Percentiles rank a stretch among this genome's conserved stretches.
Conservation (phyloP, 2,329 filamentous ascomycete species). For the Xylaria digitata region DNA sequence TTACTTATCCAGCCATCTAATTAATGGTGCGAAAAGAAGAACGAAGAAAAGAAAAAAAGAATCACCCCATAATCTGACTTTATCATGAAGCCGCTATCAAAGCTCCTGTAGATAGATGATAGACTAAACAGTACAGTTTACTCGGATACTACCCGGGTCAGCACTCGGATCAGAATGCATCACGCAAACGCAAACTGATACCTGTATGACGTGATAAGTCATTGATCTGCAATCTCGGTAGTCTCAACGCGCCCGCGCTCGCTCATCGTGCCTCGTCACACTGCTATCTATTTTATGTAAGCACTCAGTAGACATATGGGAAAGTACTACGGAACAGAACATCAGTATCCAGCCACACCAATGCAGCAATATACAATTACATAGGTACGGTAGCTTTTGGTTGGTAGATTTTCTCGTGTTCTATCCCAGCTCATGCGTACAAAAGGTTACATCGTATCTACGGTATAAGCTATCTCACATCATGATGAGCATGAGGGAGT, state of each 20-base stretch:
- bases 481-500: conserved; percentile 1
- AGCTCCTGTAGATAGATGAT: not conserved
- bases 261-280: conserved; percentile 1
- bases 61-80: not conserved
- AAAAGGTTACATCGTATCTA: conserved; percentile 27
- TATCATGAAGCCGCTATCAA: conserved; percentile 10
- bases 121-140: not conserved
- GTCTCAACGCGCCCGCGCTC: not conserved
- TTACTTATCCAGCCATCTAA: conserved; percentile 2
- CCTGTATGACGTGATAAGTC: conserved; percentile 33
- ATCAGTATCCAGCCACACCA: not conserved
- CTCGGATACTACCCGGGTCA: conserved; percentile 9
- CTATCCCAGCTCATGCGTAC: conserved; percentile 17
- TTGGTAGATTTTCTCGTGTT: conserved; percentile 32
- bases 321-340: too few relatives aligned
- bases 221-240: conserved; percentile 12
- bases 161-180: conserved; percentile 11
- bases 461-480: conserved; percentile 8
- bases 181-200: conserved; percentile 22
- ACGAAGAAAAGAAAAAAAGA: not conserved
- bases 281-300: not conserved
- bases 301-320: too few relatives aligned
- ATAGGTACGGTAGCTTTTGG: not conserved
- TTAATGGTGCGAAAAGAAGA: not conserved
- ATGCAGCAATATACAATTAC: not conserved